A percentile compares a stretch with the other conserved stretches of the same genome.
Conservation (phyloP, 108 stramenopile genomes). For the Nannochloropsis gaditana region DNA sequence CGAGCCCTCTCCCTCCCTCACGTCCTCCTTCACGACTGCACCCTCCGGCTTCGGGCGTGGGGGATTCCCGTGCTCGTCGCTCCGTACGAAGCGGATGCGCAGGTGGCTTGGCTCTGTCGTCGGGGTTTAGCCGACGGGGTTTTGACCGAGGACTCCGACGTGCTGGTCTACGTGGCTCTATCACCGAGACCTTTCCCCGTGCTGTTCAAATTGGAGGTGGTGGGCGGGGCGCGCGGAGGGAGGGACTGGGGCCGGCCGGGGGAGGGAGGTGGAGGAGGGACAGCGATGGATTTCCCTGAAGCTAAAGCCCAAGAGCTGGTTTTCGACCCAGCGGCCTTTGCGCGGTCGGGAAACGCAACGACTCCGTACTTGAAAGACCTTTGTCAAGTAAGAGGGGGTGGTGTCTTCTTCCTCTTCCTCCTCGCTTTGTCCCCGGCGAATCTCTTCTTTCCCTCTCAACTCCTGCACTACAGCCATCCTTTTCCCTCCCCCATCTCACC, state of each 20-base stretch:
- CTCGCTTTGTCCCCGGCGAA: neutral
- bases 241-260: neutral
- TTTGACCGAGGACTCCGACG: slow-evolving; percentile 49
- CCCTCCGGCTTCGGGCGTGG: neutral
- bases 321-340: neutral
- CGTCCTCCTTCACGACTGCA: neutral
- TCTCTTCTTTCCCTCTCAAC: neutral
- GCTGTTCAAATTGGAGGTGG: slow-evolving; percentile 50
- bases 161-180: slow-evolving; percentile 37
- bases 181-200: slow-evolving; percentile 35
- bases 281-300: neutral
- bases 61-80: slow-evolving; percentile 43
- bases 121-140: slow-evolving; percentile 44
- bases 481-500: neutral
- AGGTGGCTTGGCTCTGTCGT: slow-evolving; percentile 44
- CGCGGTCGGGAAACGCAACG: neutral
- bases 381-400: neutral
- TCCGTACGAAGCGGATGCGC: slow-evolving; percentile 53
- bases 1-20: slow-evolving; percentile 24
- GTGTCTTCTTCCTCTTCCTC: neutral
- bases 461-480: neutral
- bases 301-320: neutral
- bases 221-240: slow-evolving; percentile 24
- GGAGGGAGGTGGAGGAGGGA: neutral
- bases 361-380: neutral